Conservation (phyloP, 352 stramenopile species). For the Globisporangium spiculum region DNA sequence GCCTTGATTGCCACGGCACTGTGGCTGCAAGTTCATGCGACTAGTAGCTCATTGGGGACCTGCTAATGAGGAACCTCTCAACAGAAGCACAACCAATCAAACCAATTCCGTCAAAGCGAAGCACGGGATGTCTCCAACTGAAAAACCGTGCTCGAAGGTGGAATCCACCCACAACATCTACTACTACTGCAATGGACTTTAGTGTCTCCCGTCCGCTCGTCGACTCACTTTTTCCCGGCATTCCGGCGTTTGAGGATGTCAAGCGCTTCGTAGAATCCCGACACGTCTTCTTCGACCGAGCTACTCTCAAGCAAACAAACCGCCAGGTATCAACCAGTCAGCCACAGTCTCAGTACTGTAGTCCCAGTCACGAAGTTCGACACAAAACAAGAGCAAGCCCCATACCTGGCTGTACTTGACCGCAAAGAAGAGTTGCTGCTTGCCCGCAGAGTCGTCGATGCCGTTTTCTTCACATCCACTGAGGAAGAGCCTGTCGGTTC, state of each 20-base stretch:
- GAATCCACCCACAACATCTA: too few relatives aligned
- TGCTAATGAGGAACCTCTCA: too few relatives aligned
- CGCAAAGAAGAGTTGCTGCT: slow-evolving; percentile 13
- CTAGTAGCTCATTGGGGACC: too few relatives aligned
- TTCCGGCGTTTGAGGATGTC: slow-evolving; percentile 72
- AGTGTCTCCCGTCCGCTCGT: too few relatives aligned
- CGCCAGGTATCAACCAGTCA: neutral
- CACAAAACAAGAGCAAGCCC: neutral
- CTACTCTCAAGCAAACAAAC: slow-evolving; percentile 17
- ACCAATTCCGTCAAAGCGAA: too few relatives aligned
- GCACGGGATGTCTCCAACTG: too few relatives aligned
- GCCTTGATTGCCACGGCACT: too few relatives aligned
- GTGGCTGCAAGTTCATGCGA: too few relatives aligned
- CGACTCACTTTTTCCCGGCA: slow-evolving; percentile 24
- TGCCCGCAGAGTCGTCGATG: neutral
- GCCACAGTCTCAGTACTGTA: neutral
- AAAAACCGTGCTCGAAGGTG: too few relatives aligned
- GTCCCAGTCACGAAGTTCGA: neutral
- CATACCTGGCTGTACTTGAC: slow-evolving; percentile 36
- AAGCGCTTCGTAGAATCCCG: slow-evolving; percentile 72
- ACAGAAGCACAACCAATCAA: too few relatives aligned
- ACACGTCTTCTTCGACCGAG: slow-evolving; percentile 71
- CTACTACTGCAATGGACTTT: too few relatives aligned
- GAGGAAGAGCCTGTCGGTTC: neutral
- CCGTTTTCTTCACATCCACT: slow-evolving; percentile 15